phyloP scores from a whole-genome alignment of 2,329 filamentous ascomycete species.

The Didymella pomorum region DNA sequence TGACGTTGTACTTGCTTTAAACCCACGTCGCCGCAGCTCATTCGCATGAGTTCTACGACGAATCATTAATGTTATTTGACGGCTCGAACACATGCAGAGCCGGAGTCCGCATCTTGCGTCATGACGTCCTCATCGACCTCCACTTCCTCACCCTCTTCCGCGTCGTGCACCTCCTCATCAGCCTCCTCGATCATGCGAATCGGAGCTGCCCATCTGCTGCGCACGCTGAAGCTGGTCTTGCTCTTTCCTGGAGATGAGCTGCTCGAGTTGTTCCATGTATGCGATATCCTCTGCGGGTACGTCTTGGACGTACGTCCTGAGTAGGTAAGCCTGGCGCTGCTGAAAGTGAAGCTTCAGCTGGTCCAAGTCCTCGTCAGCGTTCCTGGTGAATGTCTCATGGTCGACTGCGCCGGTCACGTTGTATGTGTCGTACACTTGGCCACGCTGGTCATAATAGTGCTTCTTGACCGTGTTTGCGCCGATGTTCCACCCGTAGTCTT shows the following conservation, averaged over 20 bases:
- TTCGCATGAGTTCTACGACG: neutral
- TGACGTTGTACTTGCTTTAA: too few species aligned
- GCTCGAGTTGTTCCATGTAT: neutral
- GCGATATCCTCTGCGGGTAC: neutral
- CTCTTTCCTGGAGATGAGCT: neutral
- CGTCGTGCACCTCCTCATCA: neutral
- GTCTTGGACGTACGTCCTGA: neutral
- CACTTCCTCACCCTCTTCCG: neutral
- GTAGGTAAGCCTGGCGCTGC: neutral
- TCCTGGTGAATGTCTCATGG: neutral
- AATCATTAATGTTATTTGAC: neutral
- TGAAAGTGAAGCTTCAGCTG: neutral
- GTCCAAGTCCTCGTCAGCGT: neutral
- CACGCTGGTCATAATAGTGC: constrained; percentile 20
- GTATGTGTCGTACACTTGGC: constrained; percentile 19
- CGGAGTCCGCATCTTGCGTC: neutral
- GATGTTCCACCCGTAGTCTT: constrained; percentile 23
- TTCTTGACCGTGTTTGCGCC: constrained; percentile 25
- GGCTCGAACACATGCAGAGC: neutral
- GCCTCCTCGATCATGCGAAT: neutral
- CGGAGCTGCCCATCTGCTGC: neutral
- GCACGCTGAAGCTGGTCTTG: neutral
- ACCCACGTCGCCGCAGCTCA: neutral
- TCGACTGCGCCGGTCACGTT: neutral
- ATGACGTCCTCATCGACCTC: neutral